Evolutionary conservation across 768 basidiomycete genomes (phyloP).

Genomic region (Leccinum rimulosum): DNA sequence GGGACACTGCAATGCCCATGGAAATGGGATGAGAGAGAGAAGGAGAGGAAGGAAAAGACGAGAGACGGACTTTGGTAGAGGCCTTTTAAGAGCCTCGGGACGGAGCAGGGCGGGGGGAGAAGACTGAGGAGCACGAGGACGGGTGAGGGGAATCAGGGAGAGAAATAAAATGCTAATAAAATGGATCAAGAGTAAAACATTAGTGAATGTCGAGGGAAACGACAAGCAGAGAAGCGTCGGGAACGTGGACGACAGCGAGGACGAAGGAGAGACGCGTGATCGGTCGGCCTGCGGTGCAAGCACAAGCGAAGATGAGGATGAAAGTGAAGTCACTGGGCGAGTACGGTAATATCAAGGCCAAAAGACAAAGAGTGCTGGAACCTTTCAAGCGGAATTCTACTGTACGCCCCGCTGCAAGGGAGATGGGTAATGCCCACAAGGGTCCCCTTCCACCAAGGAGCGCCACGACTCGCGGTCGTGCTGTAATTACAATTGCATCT

Average conservation of each 20-base stretch:
- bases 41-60: not conserved
- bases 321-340: constrained; percentile 9
- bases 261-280: constrained; percentile 14
- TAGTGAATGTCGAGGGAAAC: constrained; percentile 10
- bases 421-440: constrained; percentile 15
- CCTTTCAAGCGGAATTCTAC: constrained; percentile 26
- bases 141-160: constrained; percentile 19
- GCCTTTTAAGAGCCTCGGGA: constrained; percentile 21
- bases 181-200: constrained; percentile 13
- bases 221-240: constrained; percentile 12
- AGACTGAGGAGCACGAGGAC: constrained; percentile 30
- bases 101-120: constrained; percentile 27
- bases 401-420: constrained; percentile 16
- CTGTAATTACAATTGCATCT: constrained; percentile 7
- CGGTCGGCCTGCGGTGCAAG: constrained; percentile 24
- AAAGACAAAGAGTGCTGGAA: constrained; percentile 28
- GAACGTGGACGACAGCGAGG: constrained; percentile 23
- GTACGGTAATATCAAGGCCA: constrained; percentile 11
- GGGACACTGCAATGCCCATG: constrained; percentile 35
- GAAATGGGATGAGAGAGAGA: constrained; percentile 7
- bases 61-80: constrained; percentile 23
- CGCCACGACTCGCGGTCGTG: constrained; percentile 9
- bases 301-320: constrained; percentile 25
- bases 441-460: constrained; percentile 10
- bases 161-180: not conserved